A percentile compares a stretch with the other conserved stretches of the same genome.
phyloP scores from a whole-genome alignment of 2,329 filamentous ascomycete species.

The Epichloe amarillans region DNA sequence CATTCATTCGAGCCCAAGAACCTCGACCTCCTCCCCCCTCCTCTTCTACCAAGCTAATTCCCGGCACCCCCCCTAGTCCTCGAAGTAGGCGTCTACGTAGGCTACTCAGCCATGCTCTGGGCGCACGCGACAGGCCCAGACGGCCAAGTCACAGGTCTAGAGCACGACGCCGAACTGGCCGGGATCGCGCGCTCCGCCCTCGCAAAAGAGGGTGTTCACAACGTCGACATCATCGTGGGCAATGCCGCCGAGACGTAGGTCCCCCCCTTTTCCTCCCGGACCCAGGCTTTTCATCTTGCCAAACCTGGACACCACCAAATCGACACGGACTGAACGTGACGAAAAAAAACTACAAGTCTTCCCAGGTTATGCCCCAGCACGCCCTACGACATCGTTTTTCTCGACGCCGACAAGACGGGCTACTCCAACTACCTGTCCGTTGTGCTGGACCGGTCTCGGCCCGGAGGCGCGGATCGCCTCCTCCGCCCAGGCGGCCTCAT shows the following conservation, averaged over 20 bases:
- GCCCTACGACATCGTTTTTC: conserved; percentile 38
- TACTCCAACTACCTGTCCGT: conserved; percentile 34
- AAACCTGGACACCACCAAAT: too few relatives aligned
- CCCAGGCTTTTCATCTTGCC: too few relatives aligned
- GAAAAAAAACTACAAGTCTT: conserved; percentile 14
- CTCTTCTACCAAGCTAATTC: background rate
- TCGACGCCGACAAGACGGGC: conserved; percentile 40
- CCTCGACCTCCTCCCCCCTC: too few relatives aligned
- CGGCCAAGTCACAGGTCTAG: conserved; percentile 31
- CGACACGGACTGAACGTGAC: too few relatives aligned
- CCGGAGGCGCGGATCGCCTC: conserved; percentile 25
- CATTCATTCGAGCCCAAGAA: too few relatives aligned
- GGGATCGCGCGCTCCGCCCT: conserved; percentile 26
- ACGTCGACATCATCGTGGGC: conserved; percentile 33
- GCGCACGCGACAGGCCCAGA: conserved; percentile 30
- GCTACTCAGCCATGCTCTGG: conserved; percentile 36
- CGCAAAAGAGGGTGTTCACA: conserved; percentile 25
- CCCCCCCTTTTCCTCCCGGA: background rate
- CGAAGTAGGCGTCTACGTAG: conserved; percentile 35
- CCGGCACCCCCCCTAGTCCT: conserved; percentile 26
- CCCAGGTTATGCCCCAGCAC: conserved; percentile 15
- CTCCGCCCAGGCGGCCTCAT: conserved; percentile 36
- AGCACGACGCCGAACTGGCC: conserved; percentile 31
- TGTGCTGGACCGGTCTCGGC: conserved; percentile 29
- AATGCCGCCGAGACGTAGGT: conserved; percentile 33